Evolutionary conservation across 1,139 yeast genomes (phyloP).

Genomic region (Blastobotrys buckinghamii): DNA sequence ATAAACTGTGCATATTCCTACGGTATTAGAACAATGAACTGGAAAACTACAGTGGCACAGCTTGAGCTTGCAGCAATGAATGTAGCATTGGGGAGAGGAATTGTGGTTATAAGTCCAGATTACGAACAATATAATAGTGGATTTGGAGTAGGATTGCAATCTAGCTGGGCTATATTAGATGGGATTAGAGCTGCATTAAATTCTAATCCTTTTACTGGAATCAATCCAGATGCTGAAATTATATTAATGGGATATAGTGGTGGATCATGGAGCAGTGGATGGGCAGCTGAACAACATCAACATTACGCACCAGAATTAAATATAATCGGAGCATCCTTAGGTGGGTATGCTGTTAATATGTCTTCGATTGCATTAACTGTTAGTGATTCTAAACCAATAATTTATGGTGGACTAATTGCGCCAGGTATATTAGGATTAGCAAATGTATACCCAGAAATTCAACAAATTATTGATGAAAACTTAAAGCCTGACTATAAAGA

Average conservation of each 20-base stretch:
- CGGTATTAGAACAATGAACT: conserved; percentile 4
- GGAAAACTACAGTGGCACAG: conserved; percentile 1
- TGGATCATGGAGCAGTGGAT: conserved; percentile 29
- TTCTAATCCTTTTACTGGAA: conserved; percentile 16
- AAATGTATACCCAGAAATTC: conserved; percentile 25
- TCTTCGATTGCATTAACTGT: conserved; percentile 15
- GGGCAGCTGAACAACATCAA: conserved; percentile 29
- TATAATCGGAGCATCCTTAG: conserved; percentile 12
- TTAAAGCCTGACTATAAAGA: conserved; percentile 13
- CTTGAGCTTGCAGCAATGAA: conserved; percentile 13
- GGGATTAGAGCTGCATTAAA: conserved; percentile 21
- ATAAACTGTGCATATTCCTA: conserved; percentile 30
- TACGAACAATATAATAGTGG: conserved; percentile 22
- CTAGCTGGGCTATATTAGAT: conserved; percentile 22
- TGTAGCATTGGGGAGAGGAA: conserved; percentile 15
- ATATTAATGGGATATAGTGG: conserved; percentile 31
- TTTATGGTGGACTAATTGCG: conserved; percentile 26
- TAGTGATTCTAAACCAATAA: conserved; percentile 12
- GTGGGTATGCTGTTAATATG: conserved; percentile 12
- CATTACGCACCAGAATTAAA: conserved; percentile 29
- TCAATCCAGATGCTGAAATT: conserved; percentile 16
- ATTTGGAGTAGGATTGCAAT: conserved; percentile 20
- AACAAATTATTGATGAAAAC: conserved; percentile 11
- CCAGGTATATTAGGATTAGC: conserved; percentile 28
- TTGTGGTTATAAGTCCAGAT: conserved; percentile 19